phyloP scores from a whole-genome alignment of 306 rosid genomes.

The Cucumis hystrix region DNA sequence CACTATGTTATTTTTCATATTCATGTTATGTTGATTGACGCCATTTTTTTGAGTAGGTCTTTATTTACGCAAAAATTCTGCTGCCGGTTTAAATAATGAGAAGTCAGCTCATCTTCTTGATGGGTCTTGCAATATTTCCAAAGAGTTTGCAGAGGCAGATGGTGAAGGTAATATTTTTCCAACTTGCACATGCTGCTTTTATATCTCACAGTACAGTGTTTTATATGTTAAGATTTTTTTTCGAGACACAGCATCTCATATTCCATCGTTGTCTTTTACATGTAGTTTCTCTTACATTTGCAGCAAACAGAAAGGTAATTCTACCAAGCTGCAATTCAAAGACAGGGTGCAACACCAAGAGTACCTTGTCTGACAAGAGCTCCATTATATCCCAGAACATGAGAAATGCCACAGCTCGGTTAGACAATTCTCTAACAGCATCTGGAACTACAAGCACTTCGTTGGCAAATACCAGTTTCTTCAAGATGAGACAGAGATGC shows the following conservation, averaged over 20 bases:
- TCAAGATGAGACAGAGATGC: slow-evolving; percentile 49
- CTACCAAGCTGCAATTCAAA: slow-evolving; percentile 23
- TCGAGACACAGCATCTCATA: not conserved
- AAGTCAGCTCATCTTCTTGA: slow-evolving; percentile 10
- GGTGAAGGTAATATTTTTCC: slow-evolving; percentile 11
- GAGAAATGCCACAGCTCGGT: slow-evolving; percentile 17
- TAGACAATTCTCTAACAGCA: slow-evolving; percentile 30
- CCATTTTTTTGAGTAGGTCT: slow-evolving; percentile 26
- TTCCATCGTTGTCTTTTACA: not conserved
- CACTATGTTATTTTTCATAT: not conserved
- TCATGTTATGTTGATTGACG: slow-evolving; percentile 2
- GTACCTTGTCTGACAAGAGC: slow-evolving; percentile 31
- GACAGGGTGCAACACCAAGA: slow-evolving; percentile 17
- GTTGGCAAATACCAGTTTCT: slow-evolving; percentile 28
- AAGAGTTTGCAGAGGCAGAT: slow-evolving; percentile 7
- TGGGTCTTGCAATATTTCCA: slow-evolving; percentile 14
- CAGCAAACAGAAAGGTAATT: slow-evolving; percentile 9
- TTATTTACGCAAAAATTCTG: slow-evolving; percentile 19
- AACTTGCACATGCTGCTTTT: not conserved
- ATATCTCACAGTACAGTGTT: not conserved
- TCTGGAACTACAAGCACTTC: slow-evolving; percentile 71
- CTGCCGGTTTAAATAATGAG: slow-evolving; percentile 10
- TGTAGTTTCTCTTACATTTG: not conserved
- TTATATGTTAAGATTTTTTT: too few species aligned
- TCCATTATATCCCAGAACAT: slow-evolving; percentile 25